phyloP scores from a whole-genome alignment of 345 rosid species.

The Conringia planisiliqua region DNA sequence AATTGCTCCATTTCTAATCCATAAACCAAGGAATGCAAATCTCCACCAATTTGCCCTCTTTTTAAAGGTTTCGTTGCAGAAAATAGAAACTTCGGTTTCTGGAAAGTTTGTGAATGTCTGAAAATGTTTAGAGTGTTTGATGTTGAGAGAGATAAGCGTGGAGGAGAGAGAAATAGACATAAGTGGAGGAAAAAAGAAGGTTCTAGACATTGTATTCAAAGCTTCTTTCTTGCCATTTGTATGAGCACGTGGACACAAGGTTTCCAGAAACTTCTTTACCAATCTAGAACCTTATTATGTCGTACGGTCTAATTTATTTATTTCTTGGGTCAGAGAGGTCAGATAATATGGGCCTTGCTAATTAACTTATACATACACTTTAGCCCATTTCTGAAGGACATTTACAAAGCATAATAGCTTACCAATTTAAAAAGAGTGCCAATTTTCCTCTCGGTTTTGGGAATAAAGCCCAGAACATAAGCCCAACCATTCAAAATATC shows the following conservation, averaged over 20 bases:
- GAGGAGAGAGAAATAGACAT: slow-evolving; percentile 25
- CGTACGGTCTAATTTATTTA: neutral
- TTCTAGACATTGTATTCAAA: slow-evolving; percentile 7
- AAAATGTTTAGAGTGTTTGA: neutral
- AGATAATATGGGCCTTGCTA: too few species aligned
- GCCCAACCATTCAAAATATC: too few species aligned
- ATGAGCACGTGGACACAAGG: neutral
- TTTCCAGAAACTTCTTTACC: slow-evolving; percentile 24
- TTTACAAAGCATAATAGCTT: too few species aligned
- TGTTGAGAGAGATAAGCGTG: neutral
- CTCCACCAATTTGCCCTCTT: neutral
- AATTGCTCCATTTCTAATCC: slow-evolving; percentile 35
- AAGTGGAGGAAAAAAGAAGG: slow-evolving; percentile 1
- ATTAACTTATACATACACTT: too few species aligned
- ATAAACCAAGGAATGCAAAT: neutral
- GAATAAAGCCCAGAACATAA: too few species aligned
- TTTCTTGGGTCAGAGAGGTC: too few species aligned
- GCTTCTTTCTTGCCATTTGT: slow-evolving; percentile 10
- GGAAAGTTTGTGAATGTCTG: neutral
- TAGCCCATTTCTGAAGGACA: too few species aligned
- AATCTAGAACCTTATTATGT: neutral
- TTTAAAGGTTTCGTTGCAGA: neutral
- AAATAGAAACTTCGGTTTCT: neutral
- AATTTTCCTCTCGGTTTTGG: too few species aligned
- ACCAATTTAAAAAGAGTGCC: too few species aligned